Conservation (phyloP, 1,139 yeast species). For the Blastobotrys malaysiensis region DNA sequence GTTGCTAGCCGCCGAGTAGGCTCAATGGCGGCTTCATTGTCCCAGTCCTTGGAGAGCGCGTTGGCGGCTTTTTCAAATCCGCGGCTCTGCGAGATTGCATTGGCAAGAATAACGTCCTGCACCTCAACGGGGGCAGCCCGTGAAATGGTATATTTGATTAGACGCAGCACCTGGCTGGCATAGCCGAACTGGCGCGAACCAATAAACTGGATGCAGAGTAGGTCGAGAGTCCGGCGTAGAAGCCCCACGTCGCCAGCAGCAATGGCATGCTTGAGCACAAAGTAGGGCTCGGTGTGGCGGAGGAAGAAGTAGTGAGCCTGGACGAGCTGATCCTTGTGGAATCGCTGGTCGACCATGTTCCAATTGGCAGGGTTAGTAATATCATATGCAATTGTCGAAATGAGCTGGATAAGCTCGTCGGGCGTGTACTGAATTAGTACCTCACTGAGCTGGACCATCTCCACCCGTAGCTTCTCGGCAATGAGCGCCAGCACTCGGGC, state of each 20-base stretch:
- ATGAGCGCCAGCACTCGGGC: slow-evolving; percentile 5
- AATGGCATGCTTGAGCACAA: slow-evolving; percentile 10
- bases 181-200: slow-evolving; percentile 10
- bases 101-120: slow-evolving; percentile 7
- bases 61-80: slow-evolving; percentile 6
- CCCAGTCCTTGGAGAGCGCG: background rate
- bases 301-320: slow-evolving; percentile 12
- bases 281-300: slow-evolving; percentile 8
- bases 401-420: background rate
- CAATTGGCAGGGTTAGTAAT: slow-evolving; percentile 9
- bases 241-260: slow-evolving; percentile 8
- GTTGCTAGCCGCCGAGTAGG: slow-evolving; percentile 4
- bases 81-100: slow-evolving; percentile 8
- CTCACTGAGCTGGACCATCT: background rate
- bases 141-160: slow-evolving; percentile 8
- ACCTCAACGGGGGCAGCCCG: slow-evolving; percentile 4
- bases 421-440: background rate
- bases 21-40: background rate
- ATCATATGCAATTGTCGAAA: slow-evolving; percentile 2
- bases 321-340: slow-evolving; percentile 10
- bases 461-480: slow-evolving; percentile 1
- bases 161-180: slow-evolving; percentile 9
- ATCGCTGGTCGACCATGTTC: slow-evolving; percentile 6
- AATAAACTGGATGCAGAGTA: slow-evolving; percentile 8
- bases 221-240: slow-evolving; percentile 6